Evolutionary conservation across 345 rosid species (phyloP).

Genomic region (Erucastrum elatum): DNA sequence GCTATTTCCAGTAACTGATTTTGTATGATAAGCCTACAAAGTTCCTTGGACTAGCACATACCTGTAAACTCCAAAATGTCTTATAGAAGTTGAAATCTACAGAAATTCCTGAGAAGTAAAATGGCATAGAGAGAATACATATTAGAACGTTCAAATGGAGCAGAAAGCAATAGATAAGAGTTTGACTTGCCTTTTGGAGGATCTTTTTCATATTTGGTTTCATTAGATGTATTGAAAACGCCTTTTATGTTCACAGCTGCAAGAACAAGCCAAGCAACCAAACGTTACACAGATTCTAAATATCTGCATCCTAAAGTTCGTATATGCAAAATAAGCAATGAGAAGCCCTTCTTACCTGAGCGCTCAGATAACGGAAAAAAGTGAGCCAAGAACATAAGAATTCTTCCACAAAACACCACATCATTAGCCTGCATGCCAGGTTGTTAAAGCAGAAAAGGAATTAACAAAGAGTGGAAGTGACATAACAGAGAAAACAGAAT

Average conservation of each 20-base stretch:
- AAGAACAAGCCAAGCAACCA: constrained; percentile 32
- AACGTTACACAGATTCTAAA: constrained; percentile 10
- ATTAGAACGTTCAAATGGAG: constrained; percentile 7
- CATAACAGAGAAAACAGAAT: not conserved
- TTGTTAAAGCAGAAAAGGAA: constrained; percentile 26
- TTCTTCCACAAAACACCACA: constrained; percentile 95
- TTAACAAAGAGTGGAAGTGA: constrained; percentile 3
- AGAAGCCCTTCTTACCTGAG: constrained; percentile 59
- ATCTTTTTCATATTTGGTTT: constrained; percentile 88
- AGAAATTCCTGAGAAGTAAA: constrained; percentile 60
- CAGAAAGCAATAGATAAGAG: constrained; percentile 10
- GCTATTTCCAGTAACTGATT: too few relatives aligned
- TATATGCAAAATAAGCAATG: not conserved
- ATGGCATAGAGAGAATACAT: constrained; percentile 15
- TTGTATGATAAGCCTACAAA: not conserved
- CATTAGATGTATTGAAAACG: constrained; percentile 95
- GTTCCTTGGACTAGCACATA: constrained; percentile 29
- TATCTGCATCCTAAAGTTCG: constrained; percentile 7
- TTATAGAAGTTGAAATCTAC: constrained; percentile 95
- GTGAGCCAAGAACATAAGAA: constrained; percentile 95
- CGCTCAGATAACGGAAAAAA: constrained; percentile 95
- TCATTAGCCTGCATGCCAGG: constrained; percentile 74
- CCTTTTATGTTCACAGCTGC: constrained; percentile 99
- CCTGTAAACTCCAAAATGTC: constrained; percentile 99
- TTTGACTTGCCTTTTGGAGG: constrained; percentile 67